Evolutionary conservation across 78 protist species (phyloP).

Genomic region (Dictyostelium capitatum): DNA sequence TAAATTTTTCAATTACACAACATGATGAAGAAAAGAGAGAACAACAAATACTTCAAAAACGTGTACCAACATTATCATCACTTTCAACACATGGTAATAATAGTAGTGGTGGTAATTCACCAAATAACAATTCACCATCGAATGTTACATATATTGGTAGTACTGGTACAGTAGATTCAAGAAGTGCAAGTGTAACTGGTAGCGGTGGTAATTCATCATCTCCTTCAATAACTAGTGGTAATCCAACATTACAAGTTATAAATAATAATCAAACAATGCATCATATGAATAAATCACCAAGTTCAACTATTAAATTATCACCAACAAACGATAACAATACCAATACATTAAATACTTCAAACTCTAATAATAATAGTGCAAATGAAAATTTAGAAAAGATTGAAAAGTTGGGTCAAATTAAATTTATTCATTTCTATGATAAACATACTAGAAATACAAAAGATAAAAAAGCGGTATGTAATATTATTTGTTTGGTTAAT

Average conservation of each 20-base stretch:
- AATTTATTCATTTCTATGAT: conserved; percentile 61
- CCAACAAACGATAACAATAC: background rate
- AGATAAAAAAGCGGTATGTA: conserved; percentile 54
- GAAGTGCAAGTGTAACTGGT: background rate
- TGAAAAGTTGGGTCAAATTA: conserved; percentile 75
- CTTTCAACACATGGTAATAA: background rate
- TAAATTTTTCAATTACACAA: conserved; percentile 68
- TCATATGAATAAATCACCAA: conserved; percentile 36
- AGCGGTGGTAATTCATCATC: conserved; percentile 9
- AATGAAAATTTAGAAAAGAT: conserved; percentile 25
- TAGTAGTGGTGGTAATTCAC: background rate
- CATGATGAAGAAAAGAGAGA: conserved; percentile 74
- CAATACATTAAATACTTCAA: background rate
- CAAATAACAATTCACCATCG: background rate
- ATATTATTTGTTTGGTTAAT: background rate
- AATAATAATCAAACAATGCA: background rate
- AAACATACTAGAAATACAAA: conserved; percentile 45
- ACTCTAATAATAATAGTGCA: background rate
- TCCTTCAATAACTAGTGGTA: background rate
- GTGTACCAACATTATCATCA: conserved; percentile 38
- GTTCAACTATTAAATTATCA: conserved; percentile 3
- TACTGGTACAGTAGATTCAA: background rate
- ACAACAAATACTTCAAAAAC: conserved; percentile 20
- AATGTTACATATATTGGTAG: background rate
- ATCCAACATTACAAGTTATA: background rate